phyloP scores from a whole-genome alignment of 257 asterid species.

The Capsicum baccatum region DNA sequence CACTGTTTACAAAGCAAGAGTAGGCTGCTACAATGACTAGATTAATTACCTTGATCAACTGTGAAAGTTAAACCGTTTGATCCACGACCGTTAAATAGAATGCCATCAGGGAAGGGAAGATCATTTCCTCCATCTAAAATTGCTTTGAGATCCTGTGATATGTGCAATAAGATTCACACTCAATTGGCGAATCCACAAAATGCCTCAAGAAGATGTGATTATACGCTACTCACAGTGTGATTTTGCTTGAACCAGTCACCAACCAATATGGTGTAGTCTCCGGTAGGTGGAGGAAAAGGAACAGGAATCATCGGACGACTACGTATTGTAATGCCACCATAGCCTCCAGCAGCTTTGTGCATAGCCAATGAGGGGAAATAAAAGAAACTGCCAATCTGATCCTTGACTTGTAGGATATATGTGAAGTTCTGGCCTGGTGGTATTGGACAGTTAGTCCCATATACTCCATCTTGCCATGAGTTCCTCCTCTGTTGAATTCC shows the following conservation, averaged over 20 bases:
- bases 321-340: slow-evolving; percentile 46
- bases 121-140: slow-evolving; percentile 48
- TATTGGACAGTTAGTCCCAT: slow-evolving; percentile 57
- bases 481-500: slow-evolving; percentile 55
- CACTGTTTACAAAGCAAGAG: background rate
- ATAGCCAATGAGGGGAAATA: slow-evolving; percentile 55
- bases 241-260: slow-evolving; percentile 59
- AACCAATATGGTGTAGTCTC: slow-evolving; percentile 45
- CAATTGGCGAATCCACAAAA: background rate
- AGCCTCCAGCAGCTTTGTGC: slow-evolving; percentile 63
- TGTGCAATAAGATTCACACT: background rate
- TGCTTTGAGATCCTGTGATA: slow-evolving; percentile 45
- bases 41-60: slow-evolving; percentile 50
- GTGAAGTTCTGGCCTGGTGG: slow-evolving; percentile 59
- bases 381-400: slow-evolving; percentile 60
- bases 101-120: slow-evolving; percentile 61
- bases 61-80: slow-evolving; percentile 43
- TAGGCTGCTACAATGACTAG: background rate
- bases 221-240: slow-evolving; percentile 45
- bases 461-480: slow-evolving; percentile 60
- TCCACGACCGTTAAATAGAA: slow-evolving; percentile 53
- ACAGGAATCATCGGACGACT: slow-evolving; percentile 55
- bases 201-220: background rate
- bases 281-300: slow-evolving; percentile 56
- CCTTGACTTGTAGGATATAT: slow-evolving; percentile 50